Evolutionary conservation across 1,284 basidiomycete genomes (phyloP), one percentile per base, ranked within the genome.

Genomic region (Pseudozyma thailandica): DNA sequence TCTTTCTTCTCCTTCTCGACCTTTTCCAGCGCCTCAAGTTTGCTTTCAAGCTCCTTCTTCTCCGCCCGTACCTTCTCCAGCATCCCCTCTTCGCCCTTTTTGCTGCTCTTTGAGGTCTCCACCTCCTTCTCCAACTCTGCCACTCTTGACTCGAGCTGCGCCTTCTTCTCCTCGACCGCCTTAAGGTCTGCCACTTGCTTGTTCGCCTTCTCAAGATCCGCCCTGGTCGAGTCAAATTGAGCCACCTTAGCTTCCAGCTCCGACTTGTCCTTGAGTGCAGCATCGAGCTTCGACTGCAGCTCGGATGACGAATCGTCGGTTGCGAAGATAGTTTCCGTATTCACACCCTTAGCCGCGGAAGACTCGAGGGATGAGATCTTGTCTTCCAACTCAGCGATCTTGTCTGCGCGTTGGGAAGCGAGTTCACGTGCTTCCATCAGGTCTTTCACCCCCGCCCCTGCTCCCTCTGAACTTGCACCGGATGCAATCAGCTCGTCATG

Each of bases 1-100:
- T 48, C 80, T 53, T 10, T 82, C 51, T 65, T 50, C 44, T 79
- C 72, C 3, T 77, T 64, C 4, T 55, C 60, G 21, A 50, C 10
- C 25, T 35, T 48, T 20, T 51, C 71, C 12, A 46, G 27, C 1
- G 37, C 42, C 41, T 49, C 37, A 27, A 46, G 8, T 26, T 30
- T 94, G 92, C 81, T 95, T 92, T 84, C 93, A 93, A 82, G 92
- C 91, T 18, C 89, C 88, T 5, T 23, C 7, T 2, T 48, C 25
- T 10, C 33, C 31, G 6, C 49, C 53, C 2, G 15, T n/a, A 35
- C 15, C 15, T n/a, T n/a, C 8, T 35, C 33, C 5, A 35, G 33
- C 13, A 6, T n/a, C 33, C n/a, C n/a, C 15, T 35, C 33, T n/a
- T 35, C n/a, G 33, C 15, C 33, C 8, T 12, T n/a, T 5, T 16